phyloP scores from a whole-genome alignment of 2,329 filamentous ascomycete species.

The Arthrobotrys conoides region DNA sequence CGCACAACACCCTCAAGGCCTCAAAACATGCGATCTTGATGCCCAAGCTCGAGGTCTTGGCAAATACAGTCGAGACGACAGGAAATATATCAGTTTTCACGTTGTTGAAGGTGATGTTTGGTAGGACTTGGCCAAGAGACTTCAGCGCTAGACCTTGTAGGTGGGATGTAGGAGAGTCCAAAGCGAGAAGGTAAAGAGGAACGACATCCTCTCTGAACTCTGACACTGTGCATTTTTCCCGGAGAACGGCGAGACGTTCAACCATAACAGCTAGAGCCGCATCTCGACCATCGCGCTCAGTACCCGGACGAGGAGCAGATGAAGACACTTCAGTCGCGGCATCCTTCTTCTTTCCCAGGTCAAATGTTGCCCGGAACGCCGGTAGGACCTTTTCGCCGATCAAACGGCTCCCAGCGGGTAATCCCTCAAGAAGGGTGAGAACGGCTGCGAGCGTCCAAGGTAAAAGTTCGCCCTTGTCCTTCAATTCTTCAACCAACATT shows the following conservation, averaged over 20 bases:
- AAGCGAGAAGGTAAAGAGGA: constrained; percentile 84
- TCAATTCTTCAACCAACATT: constrained; percentile 90
- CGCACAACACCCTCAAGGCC: constrained; percentile 90
- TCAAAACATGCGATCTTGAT: constrained; percentile 95
- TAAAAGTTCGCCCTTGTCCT: constrained; percentile 84
- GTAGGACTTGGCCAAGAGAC: constrained; percentile 83
- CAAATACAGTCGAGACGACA: constrained; percentile 89
- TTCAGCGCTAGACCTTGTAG: constrained; percentile 88
- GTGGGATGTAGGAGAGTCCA: constrained; percentile 90
- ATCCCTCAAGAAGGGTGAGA: constrained; percentile 86
- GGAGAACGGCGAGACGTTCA: constrained; percentile 82
- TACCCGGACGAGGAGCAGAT: constrained; percentile 52
- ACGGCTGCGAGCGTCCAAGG: constrained; percentile 89
- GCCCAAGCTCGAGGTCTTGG: constrained; percentile 89
- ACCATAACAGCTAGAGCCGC: constrained; percentile 92
- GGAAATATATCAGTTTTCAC: constrained; percentile 98
- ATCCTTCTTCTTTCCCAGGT: constrained; percentile 48
- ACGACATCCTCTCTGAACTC: constrained; percentile 97
- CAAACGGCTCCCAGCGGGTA: constrained; percentile 81
- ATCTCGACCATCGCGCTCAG: constrained; percentile 76
- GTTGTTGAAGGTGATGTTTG: constrained; percentile 92
- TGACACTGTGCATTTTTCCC: constrained; percentile 86
- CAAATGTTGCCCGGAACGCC: constrained; percentile 84
- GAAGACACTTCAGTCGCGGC: constrained; percentile 40
- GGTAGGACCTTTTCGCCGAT: constrained; percentile 92